These are phyloP conservation scores for Talaromyces thailandensis DNA, from an alignment of 495 filamentous ascomycete species.

Conservation along the genomic window DNA sequence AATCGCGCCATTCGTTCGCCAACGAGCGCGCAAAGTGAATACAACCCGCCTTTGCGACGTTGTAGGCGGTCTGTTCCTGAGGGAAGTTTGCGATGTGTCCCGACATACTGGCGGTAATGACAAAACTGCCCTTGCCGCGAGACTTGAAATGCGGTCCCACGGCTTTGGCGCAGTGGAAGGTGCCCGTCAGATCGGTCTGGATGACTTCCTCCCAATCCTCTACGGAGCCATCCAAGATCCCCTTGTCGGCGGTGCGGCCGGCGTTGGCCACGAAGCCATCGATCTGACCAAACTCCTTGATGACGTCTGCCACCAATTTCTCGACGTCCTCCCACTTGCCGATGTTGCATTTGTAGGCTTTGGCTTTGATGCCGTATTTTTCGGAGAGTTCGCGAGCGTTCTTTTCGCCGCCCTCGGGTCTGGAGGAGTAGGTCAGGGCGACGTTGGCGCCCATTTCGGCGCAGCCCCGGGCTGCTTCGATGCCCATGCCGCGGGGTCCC, in stretches of 20 bases:
- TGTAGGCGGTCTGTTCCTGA: slow-evolving; percentile 74
- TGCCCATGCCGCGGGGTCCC: slow-evolving; percentile 61
- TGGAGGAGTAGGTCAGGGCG: slow-evolving; percentile 58
- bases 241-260: slow-evolving; percentile 52
- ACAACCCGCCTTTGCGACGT: slow-evolving; percentile 61
- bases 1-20: slow-evolving; percentile 72
- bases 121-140: slow-evolving; percentile 48
- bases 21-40: slow-evolving; percentile 50
- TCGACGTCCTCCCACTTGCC: slow-evolving; percentile 42
- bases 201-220: slow-evolving; percentile 61
- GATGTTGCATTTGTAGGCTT: slow-evolving; percentile 55
- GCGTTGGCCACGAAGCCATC: slow-evolving; percentile 64
- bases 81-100: slow-evolving; percentile 73
- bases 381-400: slow-evolving; percentile 51
- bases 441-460: slow-evolving; percentile 66
- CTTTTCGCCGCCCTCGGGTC: slow-evolving; percentile 50
- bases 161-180: slow-evolving; percentile 62
- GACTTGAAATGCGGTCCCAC: slow-evolving; percentile 56
- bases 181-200: slow-evolving; percentile 54
- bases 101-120: slow-evolving; percentile 59
- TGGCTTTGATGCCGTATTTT: slow-evolving; percentile 56
- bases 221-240: slow-evolving; percentile 54
- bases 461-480: slow-evolving; percentile 62
- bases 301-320: slow-evolving; percentile 40
- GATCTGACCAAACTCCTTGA: slow-evolving; percentile 56